Evolutionary conservation across 116 monocot genomes (phyloP).

Genomic region (Trichopus zeylanicus): DNA sequence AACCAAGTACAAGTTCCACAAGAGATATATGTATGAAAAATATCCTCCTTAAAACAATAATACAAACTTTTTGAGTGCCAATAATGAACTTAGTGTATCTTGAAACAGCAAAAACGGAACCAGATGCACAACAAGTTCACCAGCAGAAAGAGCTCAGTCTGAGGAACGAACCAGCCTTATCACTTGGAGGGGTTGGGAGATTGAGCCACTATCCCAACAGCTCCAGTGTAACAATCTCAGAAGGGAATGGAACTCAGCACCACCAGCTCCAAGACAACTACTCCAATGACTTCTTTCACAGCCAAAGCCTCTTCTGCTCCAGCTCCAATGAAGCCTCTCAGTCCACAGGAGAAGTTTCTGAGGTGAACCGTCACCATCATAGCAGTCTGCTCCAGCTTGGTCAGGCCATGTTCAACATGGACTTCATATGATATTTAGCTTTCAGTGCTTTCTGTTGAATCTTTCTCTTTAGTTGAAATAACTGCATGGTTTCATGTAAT

Average conservation of each 20-base stretch:
- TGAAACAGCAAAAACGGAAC: background rate
- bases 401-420: background rate
- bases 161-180: background rate
- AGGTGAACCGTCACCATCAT: too few relatives aligned
- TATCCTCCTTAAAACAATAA: too few relatives aligned
- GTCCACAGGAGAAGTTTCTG: background rate
- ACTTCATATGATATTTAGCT: constrained; percentile 1
- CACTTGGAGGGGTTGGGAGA: background rate
- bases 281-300: constrained; percentile 1
- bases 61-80: too few relatives aligned
- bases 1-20: background rate
- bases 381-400: constrained; percentile 2
- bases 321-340: background rate
- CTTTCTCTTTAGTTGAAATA: background rate
- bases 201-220: background rate
- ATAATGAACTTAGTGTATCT: too few relatives aligned
- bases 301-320: background rate
- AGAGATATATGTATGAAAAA: background rate
- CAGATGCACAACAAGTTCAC: background rate
- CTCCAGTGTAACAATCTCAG: background rate
- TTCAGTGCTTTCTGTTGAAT: background rate
- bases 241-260: background rate
- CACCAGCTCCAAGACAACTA: background rate
- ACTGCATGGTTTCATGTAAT: background rate
- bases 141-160: background rate